A percentile compares a stretch with the other conserved stretches of the same genome.
phyloP scores from a whole-genome alignment of 164 flowering plant genomes.

The Saururus chinensis region DNA sequence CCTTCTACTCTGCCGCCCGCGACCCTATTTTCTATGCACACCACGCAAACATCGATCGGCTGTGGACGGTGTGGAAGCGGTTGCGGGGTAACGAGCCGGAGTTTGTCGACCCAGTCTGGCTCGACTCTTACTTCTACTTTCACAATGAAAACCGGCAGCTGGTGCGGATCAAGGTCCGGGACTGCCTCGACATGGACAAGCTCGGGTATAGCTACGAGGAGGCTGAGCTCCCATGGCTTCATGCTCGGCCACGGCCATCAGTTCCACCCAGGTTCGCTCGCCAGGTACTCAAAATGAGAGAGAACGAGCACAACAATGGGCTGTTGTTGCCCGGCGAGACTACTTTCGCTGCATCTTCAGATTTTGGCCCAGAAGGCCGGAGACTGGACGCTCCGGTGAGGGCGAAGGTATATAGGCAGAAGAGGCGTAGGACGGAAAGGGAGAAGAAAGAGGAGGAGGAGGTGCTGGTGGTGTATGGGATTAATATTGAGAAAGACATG shows the following conservation, averaged over 20 bases:
- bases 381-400: conserved; percentile 11
- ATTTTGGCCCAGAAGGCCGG: conserved; percentile 14
- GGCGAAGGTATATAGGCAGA: conserved; percentile 6
- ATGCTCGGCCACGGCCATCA: conserved; percentile 19
- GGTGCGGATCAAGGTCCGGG: conserved; percentile 13
- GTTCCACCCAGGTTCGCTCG: conserved; percentile 18
- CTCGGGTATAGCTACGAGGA: conserved; percentile 16
- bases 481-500: conserved; percentile 15
- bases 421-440: neutral
- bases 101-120: conserved; percentile 15
- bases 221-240: conserved; percentile 14
- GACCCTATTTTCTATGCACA: conserved; percentile 23
- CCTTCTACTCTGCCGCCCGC: conserved; percentile 17
- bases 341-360: neutral
- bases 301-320: neutral
- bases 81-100: conserved; percentile 4
- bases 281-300: conserved; percentile 12
- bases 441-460: conserved; percentile 7
- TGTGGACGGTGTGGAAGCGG: conserved; percentile 17
- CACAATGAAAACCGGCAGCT: conserved; percentile 15
- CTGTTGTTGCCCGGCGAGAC: neutral
- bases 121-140: conserved; percentile 19
- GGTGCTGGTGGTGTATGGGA: conserved; percentile 13
- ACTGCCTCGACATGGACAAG: conserved; percentile 13
- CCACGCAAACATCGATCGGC: conserved; percentile 21